phyloP scores from a whole-genome alignment of 1,284 basidiomycete species.

The Austropuccinia psidii region DNA sequence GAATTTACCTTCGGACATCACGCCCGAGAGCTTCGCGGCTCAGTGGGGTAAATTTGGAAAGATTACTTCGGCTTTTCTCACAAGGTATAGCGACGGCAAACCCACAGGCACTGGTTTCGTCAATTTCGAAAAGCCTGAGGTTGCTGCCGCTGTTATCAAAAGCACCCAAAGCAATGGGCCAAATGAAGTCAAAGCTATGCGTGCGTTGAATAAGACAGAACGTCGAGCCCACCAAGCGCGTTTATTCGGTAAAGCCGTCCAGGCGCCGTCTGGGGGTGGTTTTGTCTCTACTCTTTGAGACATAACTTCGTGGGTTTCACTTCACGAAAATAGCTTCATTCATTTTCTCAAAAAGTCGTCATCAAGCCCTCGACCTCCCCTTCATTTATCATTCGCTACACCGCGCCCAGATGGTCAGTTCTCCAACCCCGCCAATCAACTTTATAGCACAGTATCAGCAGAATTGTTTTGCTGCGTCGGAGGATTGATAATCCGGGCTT shows the following conservation, averaged over 20 bases:
- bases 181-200: background rate
- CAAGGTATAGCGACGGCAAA: background rate
- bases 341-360: too few relatives aligned
- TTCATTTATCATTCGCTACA: too few relatives aligned
- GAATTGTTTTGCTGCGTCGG: too few relatives aligned
- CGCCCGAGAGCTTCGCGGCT: background rate
- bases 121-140: background rate
- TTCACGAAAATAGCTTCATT: too few relatives aligned
- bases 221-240: background rate
- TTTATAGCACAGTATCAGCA: too few relatives aligned
- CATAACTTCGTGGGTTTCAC: too few relatives aligned
- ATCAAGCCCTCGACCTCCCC: too few relatives aligned
- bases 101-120: background rate
- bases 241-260: background rate
- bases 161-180: background rate
- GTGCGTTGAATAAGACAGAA: background rate
- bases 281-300: too few relatives aligned
- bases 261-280: too few relatives aligned
- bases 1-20: background rate
- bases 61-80: background rate
- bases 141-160: background rate
- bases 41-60: background rate
- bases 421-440: too few relatives aligned
- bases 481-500: too few relatives aligned
- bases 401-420: too few relatives aligned